Base-by-base conservation (phyloP, 2,329 filamentous ascomycete genomes). In the Tolypocladium tundrense region DNA sequence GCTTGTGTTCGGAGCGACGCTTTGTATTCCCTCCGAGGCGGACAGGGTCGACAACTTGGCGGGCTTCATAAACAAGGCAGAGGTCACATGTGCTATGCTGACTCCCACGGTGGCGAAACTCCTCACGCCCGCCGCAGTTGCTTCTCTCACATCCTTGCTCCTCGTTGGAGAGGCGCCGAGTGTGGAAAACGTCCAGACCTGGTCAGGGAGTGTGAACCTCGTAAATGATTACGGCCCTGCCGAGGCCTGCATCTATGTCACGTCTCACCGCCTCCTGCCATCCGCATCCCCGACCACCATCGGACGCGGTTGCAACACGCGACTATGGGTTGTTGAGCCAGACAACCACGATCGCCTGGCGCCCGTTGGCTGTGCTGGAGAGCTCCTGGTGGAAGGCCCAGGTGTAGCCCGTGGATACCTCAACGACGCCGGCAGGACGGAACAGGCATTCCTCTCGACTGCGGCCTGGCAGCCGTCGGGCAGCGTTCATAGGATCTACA, bases 1-100 rank as follows among this genome's bases (percentile, higher is more conserved):
- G 7, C 54, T 62, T 1, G 19, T 57, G n/a, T 48, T 21, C 45
- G 60, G 60, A 8, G 59, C 45, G n/a, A 48, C 40, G 21, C 24
- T 62, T 8, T 60, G 60, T 40, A 52, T 62, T 5, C 60, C 59
- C 6, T 57, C 57, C 4, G 59, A 58, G n/a, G 42, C 57, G 7
- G 45, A 40, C 27, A 54, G 59, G 13, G 48, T 33, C 31, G 31
- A 33, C 31, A 33, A 37, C 27, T 48, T 62, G 6, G 42, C 45
- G 9, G 48, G 54, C 13, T 60, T 62, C 16, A 51, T 62, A 16
- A 31, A n/a, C 8, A 27, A 50, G 13, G 45, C 48, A 31, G 13
- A 43, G 3, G 42, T 61, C 35, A 51, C 58, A 21, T 57, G 48
- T 27, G 55, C 45, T 16, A 53, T 48, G 16, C 39, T 60, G 3